These are phyloP conservation scores for Nothopassalora personata DNA, from an alignment of 2,329 filamentous ascomycete genomes.

Conservation along the genomic window DNA sequence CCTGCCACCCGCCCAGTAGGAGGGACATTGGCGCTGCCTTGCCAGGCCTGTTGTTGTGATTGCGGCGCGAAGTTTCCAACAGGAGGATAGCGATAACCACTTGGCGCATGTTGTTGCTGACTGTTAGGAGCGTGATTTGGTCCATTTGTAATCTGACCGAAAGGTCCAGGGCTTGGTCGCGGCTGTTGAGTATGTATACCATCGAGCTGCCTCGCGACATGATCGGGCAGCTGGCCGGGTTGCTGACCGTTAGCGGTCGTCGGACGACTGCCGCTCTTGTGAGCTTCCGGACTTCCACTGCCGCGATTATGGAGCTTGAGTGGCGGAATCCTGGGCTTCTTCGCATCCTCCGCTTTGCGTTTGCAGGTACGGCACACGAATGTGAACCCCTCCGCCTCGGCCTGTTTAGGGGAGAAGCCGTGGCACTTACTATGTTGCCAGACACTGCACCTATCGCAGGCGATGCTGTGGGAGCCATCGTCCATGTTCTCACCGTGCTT, in stretches of 20 bases:
- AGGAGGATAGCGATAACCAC: slow-evolving; percentile 30
- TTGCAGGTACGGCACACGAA: slow-evolving; percentile 79
- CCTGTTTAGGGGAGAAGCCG: slow-evolving; percentile 69
- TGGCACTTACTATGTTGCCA: slow-evolving; percentile 97
- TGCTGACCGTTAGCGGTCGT: slow-evolving; percentile 16
- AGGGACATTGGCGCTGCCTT: slow-evolving; percentile 20
- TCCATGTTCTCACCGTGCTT: slow-evolving; percentile 82
- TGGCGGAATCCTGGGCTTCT: slow-evolving; percentile 57
- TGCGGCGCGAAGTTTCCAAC: slow-evolving; percentile 28
- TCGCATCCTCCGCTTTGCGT: slow-evolving; percentile 58
- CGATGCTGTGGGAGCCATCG: slow-evolving; percentile 87
- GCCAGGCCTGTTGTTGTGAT: slow-evolving; percentile 29
- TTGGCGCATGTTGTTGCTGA: slow-evolving; percentile 39
- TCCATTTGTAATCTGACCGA: slow-evolving; percentile 35
- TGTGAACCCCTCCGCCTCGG: slow-evolving; percentile 78
- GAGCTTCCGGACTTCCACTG: slow-evolving; percentile 23
- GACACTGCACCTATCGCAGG: slow-evolving; percentile 87
- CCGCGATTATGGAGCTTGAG: slow-evolving; percentile 49
- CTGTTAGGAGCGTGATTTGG: slow-evolving; percentile 43
- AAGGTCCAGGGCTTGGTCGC: slow-evolving; percentile 16
- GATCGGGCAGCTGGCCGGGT: slow-evolving; percentile 17
- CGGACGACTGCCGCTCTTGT: slow-evolving; percentile 17
- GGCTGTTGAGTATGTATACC: slow-evolving; percentile 8
- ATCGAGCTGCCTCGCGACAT: slow-evolving; percentile 28
- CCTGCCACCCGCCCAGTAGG: slow-evolving; percentile 19